A percentile compares a stretch with the other conserved stretches of the same genome.
phyloP scores from a whole-genome alignment of 345 rosid genomes.

The Gossypium mustelinum region DNA sequence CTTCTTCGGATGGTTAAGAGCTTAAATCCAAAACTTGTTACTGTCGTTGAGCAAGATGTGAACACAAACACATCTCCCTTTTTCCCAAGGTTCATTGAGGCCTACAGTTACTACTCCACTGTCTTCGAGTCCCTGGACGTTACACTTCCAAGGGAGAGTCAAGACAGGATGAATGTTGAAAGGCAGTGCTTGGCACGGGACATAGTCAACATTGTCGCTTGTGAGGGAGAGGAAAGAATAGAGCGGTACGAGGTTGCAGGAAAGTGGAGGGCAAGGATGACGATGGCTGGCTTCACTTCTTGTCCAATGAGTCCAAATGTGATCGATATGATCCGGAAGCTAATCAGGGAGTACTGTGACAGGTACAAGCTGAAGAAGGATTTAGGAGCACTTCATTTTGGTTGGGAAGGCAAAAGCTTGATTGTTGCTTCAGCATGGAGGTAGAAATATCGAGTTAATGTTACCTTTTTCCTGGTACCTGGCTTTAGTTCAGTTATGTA shows the following conservation, averaged over 20 bases:
- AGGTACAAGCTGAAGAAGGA: conserved; percentile 63
- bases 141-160: conserved; percentile 86
- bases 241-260: conserved; percentile 90
- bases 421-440: conserved; percentile 92
- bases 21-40: conserved; percentile 84
- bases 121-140: conserved; percentile 91
- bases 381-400: conserved; percentile 64
- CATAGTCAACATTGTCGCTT: conserved; percentile 86
- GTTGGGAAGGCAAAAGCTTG: conserved; percentile 87
- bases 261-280: conserved; percentile 96
- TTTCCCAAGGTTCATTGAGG: conserved; percentile 69
- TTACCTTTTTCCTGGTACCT: background rate
- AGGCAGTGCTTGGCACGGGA: conserved; percentile 93
- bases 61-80: conserved; percentile 94
- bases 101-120: conserved; percentile 82
- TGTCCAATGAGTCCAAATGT: conserved; percentile 56
- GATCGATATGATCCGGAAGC: conserved; percentile 39
- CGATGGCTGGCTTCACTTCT: conserved; percentile 83
- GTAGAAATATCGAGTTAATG: conserved; percentile 22
- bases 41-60: conserved; percentile 89
- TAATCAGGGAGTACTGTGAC: conserved; percentile 57
- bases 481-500: background rate
- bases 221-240: conserved; percentile 93
- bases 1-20: conserved; percentile 88
- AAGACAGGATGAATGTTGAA: conserved; percentile 94